These are phyloP conservation scores for Gossypium anomalum DNA, from an alignment of 345 rosid genomes.

Conservation along the genomic window DNA sequence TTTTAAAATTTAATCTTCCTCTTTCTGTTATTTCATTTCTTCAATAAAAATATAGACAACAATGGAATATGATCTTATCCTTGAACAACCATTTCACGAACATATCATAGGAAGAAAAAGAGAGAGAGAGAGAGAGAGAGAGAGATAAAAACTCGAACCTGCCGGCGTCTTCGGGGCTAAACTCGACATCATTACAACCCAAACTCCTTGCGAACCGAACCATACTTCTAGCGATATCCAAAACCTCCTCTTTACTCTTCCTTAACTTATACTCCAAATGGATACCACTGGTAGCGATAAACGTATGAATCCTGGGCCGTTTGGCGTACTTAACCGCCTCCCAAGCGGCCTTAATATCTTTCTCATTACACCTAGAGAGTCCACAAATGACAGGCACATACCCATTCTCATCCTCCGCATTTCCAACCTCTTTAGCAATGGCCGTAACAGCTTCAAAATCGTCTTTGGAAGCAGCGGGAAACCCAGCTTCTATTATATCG, in stretches of 20 bases:
- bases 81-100: not conserved
- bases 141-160: conserved; percentile 34
- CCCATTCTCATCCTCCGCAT: conserved; percentile 49
- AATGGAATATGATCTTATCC: not conserved
- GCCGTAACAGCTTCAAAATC: conserved; percentile 81
- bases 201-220: conserved; percentile 70
- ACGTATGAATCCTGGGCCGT: conserved; percentile 78
- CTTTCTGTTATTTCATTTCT: not conserved
- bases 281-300: conserved; percentile 82
- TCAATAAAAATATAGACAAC: not conserved
- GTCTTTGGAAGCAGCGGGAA: conserved; percentile 85
- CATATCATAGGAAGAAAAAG: not conserved
- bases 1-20: not conserved
- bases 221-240: conserved; percentile 73
- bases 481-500: conserved; percentile 89
- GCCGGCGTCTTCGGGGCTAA: conserved; percentile 96
- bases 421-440: conserved; percentile 76
- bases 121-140: not conserved
- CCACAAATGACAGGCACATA: conserved; percentile 95
- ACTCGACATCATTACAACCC: conserved; percentile 89
- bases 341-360: conserved; percentile 75
- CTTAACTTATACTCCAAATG: conserved; percentile 77
- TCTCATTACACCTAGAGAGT: conserved; percentile 78
- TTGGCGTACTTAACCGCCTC: conserved; percentile 82
- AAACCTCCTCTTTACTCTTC: conserved; percentile 66